phyloP scores from a whole-genome alignment of 2,329 filamentous ascomycete species.

The Curvularia verruculosa region DNA sequence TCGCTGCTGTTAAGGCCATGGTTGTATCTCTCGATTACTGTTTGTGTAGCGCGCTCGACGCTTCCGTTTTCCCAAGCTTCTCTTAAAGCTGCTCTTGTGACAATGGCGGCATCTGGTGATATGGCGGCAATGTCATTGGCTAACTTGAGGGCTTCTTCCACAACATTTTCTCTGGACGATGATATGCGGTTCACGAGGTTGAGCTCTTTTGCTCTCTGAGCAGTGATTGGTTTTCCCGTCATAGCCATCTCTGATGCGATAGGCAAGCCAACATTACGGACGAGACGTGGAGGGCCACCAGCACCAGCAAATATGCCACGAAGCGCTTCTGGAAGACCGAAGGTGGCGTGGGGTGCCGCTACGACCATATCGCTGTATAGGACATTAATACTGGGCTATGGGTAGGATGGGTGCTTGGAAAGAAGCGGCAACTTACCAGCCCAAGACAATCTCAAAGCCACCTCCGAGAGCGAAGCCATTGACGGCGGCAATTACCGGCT shows the following conservation, averaged over 20 bases:
- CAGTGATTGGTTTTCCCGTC: conserved; percentile 55
- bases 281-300: conserved; percentile 59
- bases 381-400: conserved; percentile 11
- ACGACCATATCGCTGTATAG: conserved; percentile 59
- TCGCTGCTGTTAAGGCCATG: conserved; percentile 51
- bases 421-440: conserved; percentile 53
- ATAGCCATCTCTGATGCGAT: conserved; percentile 59
- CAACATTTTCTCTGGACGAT: conserved; percentile 41
- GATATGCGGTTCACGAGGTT: conserved; percentile 52
- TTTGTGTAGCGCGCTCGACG: conserved; percentile 50
- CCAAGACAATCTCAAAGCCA: conserved; percentile 63
- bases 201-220: conserved; percentile 53
- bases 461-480: conserved; percentile 65
- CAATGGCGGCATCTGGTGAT: conserved; percentile 48
- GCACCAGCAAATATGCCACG: conserved; percentile 62
- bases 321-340: conserved; percentile 61
- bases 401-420: neutral
- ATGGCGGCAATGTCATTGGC: conserved; percentile 45
- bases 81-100: conserved; percentile 44
- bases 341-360: conserved; percentile 58
- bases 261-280: conserved; percentile 57
- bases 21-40: conserved; percentile 53
- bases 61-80: conserved; percentile 44
- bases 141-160: conserved; percentile 46
- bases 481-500: conserved; percentile 65